Evolutionary conservation across 2,329 filamentous ascomycete genomes (phyloP), one percentile per base, ranked within the genome.

Genomic region (Colletotrichum sp.): DNA sequence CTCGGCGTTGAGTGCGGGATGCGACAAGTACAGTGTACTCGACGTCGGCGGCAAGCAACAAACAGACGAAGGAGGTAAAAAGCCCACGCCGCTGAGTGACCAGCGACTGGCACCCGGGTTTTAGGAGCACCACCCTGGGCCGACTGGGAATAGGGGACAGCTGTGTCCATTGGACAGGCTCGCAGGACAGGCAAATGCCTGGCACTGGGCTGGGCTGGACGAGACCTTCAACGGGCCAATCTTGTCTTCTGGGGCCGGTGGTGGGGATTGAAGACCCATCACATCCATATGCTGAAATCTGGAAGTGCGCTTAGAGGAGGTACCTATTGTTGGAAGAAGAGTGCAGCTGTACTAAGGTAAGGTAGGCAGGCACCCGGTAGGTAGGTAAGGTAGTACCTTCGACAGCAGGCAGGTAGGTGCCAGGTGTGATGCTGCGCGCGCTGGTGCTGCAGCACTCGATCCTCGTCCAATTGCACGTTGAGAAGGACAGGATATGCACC

Each of bases 181-280:
- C 69, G 52, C 62, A 72, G 28, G 63, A 66, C 72, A 65, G 28
- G 68, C 72, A 71, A 75, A 30, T 39, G 63, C 73, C 73, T 72
- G 73, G 63, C 28, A 62, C 15, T 15, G 49, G 30, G n/a, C 10
- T 44, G 52, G 57, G 34, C 30, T n/a, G 69, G 62, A 68, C 65
- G 18, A 44, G 67, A 24, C 65, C 49, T 71, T 24, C 49, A 49
- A 57, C 44, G 44, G 57, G 24, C 66, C 71, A 64, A 74, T 74
- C 71, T 36, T 21, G 34, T 32, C n/a, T 67, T 21, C 67, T 64
- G 60, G 62, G 72, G 69, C 60, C 28, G 49, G 69, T 44, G 30
- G 72, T 55, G 69, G 72, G 49, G 44, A 49, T 49, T 49, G 44
- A 49, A 49, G 44, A 49, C 71, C 49, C 30, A 18, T 24, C 63